These are phyloP conservation scores for Diaporthe citri DNA, from an alignment of 2,329 filamentous ascomycete genomes.

Conservation along the genomic window DNA sequence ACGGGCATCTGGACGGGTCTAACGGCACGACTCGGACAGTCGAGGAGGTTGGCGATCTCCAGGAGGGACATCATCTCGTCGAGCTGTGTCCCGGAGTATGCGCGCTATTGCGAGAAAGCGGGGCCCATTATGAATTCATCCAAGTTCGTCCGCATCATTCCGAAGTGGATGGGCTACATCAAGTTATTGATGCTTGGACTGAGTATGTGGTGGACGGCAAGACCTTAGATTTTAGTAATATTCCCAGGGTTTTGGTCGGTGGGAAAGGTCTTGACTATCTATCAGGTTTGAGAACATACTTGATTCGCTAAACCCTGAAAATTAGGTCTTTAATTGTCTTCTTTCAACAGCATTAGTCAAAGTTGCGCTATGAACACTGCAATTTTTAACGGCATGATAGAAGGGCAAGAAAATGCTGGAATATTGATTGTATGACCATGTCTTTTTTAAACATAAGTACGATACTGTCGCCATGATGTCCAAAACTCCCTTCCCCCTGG, in stretches of 20 bases:
- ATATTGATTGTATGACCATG: too few relatives aligned
- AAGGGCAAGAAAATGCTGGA: background rate
- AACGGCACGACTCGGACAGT: background rate
- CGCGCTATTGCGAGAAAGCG: background rate
- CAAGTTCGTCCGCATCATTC: background rate
- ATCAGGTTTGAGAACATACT: background rate
- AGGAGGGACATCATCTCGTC: background rate
- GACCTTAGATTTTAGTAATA: background rate
- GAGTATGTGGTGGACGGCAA: slow-evolving; percentile 6
- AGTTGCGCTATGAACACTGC: background rate
- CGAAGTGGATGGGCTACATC: background rate
- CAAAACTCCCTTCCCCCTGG: too few relatives aligned
- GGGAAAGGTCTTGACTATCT: background rate
- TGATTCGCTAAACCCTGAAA: background rate
- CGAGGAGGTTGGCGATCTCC: background rate
- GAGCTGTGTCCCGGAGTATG: background rate
- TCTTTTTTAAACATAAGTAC: too few relatives aligned
- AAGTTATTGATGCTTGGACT: slow-evolving; percentile 6
- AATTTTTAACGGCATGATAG: background rate
- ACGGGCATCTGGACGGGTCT: background rate
- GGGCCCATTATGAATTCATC: background rate
- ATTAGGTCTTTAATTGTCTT: background rate
- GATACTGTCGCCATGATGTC: too few relatives aligned
- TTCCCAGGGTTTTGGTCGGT: background rate
- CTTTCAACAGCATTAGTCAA: background rate